A percentile compares a stretch with the other conserved stretches of the same genome.
phyloP scores from a whole-genome alignment of 2,329 filamentous ascomycete genomes.

The Capronia epimyces region DNA sequence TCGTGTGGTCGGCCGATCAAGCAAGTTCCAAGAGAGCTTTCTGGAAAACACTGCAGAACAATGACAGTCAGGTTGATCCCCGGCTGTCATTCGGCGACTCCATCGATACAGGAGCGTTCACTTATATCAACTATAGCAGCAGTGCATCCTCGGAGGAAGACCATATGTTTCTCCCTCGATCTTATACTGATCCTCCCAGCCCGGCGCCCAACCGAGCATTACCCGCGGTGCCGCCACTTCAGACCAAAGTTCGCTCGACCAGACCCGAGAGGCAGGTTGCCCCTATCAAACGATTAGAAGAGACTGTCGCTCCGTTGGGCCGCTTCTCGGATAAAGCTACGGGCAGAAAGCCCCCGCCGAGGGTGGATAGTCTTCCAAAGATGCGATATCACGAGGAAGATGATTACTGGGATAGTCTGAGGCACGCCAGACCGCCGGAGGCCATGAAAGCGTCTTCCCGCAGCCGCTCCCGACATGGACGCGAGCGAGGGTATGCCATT shows the following conservation, averaged over 20 bases:
- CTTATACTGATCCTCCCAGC: conserved; percentile 11
- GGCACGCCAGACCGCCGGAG: conserved; percentile 5
- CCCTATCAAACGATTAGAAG: background rate
- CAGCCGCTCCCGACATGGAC: conserved; percentile 5
- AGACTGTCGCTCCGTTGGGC: conserved; percentile 2
- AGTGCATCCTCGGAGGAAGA: conserved; percentile 22
- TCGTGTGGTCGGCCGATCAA: conserved; percentile 9
- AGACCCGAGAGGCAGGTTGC: conserved; percentile 4
- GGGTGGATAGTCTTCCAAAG: conserved; percentile 17
- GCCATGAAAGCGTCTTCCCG: conserved; percentile 5
- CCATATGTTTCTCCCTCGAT: conserved; percentile 17
- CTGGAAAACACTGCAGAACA: conserved; percentile 17
- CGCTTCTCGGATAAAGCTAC: conserved; percentile 7
- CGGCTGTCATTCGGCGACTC: conserved; percentile 16
- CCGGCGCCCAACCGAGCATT: conserved; percentile 14
- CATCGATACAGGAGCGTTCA: conserved; percentile 20
- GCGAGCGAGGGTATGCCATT: background rate
- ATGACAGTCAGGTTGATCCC: conserved; percentile 22
- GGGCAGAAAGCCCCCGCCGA: conserved; percentile 15
- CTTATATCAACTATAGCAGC: conserved; percentile 25
- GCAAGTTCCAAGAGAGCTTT: conserved; percentile 2
- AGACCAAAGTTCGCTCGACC: background rate
- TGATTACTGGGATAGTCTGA: conserved; percentile 12
- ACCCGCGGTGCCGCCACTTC: conserved; percentile 16
- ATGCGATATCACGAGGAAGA: conserved; percentile 9